Evolutionary conservation across 2,329 filamentous ascomycete genomes (phyloP).

Genomic region (Chaetoscypha palmicola): DNA sequence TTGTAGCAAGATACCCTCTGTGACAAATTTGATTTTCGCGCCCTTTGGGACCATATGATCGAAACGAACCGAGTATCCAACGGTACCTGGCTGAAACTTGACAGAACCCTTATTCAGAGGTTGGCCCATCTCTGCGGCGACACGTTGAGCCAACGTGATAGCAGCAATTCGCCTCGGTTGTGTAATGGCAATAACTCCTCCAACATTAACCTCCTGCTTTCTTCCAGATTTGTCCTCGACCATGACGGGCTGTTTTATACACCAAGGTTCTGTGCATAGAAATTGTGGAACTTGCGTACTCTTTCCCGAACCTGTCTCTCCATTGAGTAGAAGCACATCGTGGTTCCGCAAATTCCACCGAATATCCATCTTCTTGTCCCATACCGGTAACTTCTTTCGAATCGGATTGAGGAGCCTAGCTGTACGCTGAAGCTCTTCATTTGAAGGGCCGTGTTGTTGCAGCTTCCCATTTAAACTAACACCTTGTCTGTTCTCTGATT

Average conservation of each 20-base stretch:
- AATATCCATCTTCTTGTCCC: conserved; percentile 26
- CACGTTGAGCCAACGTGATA: conserved; percentile 80
- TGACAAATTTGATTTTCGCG: conserved; percentile 88
- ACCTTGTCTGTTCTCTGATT: conserved; percentile 6
- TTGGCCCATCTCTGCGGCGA: conserved; percentile 74
- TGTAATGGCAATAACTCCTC: conserved; percentile 84
- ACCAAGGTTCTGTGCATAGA: conserved; percentile 73
- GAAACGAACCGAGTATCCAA: conserved; percentile 93
- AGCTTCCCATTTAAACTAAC: conserved; percentile 1
- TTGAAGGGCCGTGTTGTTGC: conserved; percentile 1
- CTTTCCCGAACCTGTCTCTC: conserved; percentile 95
- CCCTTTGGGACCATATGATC: conserved; percentile 77
- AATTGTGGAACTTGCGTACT: conserved; percentile 96
- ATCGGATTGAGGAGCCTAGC: conserved; percentile 20
- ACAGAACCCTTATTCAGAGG: conserved; percentile 49
- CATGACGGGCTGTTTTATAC: conserved; percentile 50
- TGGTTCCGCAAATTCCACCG: conserved; percentile 23
- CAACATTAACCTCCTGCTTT: conserved; percentile 46
- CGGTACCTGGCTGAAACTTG: conserved; percentile 39
- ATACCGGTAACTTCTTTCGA: conserved; percentile 29
- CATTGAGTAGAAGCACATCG: conserved; percentile 76
- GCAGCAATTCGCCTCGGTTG: conserved; percentile 91
- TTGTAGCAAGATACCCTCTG: conserved; percentile 92
- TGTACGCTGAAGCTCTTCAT: conserved; percentile 16
- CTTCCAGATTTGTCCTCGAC: conserved; percentile 32